Base-by-base conservation (phyloP, 2,329 filamentous ascomycete species). In the Fusarium buharicum region DNA sequence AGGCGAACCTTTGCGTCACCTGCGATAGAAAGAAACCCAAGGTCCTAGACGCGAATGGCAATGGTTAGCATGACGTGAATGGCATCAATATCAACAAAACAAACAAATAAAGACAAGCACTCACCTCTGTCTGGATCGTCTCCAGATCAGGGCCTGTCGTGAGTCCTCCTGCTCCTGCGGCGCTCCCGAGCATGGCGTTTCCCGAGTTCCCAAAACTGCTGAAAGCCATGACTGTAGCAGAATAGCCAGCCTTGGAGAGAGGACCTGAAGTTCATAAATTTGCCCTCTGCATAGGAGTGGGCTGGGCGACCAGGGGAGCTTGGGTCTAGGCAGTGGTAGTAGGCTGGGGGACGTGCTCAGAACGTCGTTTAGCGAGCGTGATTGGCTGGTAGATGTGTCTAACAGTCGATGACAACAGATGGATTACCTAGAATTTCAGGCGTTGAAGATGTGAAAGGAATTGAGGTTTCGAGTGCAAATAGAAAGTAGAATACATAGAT, bases 1-100 rank as follows among this genome's bases (percentile, higher is more conserved):
- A 98, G 80, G 73, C 89, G 90, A 67, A 98, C 78, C 77, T 94
- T 97, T 56, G 89, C 86, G 70, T 96, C 92, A 70, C 91, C 89
- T 51, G 89, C 87, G 39, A 96, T 79, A 47, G 90, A 86, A 66
- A 90, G 85, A 77, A 99, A 98, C 6, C 92, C 92, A 44, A 99
- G 81, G 66, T 85, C 84, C 91, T 84, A 48, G 36, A 40, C 41
- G 30, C 30, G 37, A 61, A 49, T 44, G 24, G 62, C 67, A 52
- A 69, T 45, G 49, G 17, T 67, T 61, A 67, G 66, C 38, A 58
- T 33, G 39, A 56, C 31, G 22, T 55, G 48, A 39, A 45, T 22
- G 33, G 27, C 41, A 39, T 59, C 55, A 59, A 30, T 46, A 39
- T 59, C 55, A 59, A 59, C 56, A 59, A 59, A 59, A 46, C 54